Percentiles rank a stretch among this genome's conserved stretches.
Evolutionary conservation across 495 filamentous ascomycete species (phyloP).

Genomic region (Chaetomium fimeti): DNA sequence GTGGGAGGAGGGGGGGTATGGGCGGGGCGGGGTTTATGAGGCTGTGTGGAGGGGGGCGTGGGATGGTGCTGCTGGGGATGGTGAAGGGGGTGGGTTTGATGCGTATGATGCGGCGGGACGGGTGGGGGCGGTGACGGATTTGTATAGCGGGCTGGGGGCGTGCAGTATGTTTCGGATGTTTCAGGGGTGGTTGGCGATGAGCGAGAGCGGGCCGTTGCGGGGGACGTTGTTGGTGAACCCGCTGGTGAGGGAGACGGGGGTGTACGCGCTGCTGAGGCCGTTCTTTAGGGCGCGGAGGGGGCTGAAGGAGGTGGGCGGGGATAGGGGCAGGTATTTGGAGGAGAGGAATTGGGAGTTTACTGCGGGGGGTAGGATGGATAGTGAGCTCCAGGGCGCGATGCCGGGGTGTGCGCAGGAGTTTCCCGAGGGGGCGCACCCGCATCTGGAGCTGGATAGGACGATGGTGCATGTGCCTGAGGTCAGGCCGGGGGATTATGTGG

Average conservation of each 20-base stretch:
- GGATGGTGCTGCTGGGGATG: constrained; percentile 46
- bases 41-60: constrained; percentile 71
- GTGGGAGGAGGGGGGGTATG: constrained; percentile 81
- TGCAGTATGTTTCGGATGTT: constrained; percentile 86
- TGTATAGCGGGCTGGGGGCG: constrained; percentile 79
- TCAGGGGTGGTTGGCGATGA: constrained; percentile 86
- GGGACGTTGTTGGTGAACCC: constrained; percentile 86
- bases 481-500: constrained; percentile 80
- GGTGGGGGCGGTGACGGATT: constrained; percentile 64
- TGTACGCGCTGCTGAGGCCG: constrained; percentile 79
- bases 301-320: constrained; percentile 22
- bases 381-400: constrained; percentile 70
- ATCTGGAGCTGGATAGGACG: constrained; percentile 65
- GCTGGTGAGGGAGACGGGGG: constrained; percentile 67
- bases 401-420: constrained; percentile 78
- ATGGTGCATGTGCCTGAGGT: constrained; percentile 82
- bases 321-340: constrained; percentile 23
- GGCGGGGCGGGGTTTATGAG: constrained; percentile 64
- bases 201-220: constrained; percentile 64
- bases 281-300: constrained; percentile 63
- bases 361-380: constrained; percentile 51
- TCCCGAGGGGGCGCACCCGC: constrained; percentile 67
- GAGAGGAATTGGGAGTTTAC: constrained; percentile 45
- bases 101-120: constrained; percentile 74
- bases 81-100: constrained; percentile 54